Evolutionary conservation across 495 filamentous ascomycete species (phyloP), one percentile per base, ranked within the genome.

Genomic region (Neurospora sp.): DNA sequence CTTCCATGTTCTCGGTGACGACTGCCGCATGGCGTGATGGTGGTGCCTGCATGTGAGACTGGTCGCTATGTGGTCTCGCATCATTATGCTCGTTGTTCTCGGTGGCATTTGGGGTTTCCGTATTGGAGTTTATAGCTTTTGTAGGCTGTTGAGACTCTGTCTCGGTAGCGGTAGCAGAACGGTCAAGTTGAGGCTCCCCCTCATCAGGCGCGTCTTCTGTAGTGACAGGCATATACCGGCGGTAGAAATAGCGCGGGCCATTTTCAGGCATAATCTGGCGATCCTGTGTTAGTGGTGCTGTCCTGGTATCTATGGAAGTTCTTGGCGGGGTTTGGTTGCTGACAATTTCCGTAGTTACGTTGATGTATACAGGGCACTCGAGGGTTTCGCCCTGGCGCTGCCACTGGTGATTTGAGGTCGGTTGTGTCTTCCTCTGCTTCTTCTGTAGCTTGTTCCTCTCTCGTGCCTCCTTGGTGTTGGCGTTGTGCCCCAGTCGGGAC

Each of bases 341-440:
- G 42, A 79, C 78, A 31, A 79, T 78, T 72, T 79, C 78, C 16
- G 77, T n/a, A n/a, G n/a, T n/a, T n/a, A n/a, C n/a, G n/a, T n/a
- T n/a, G n/a, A n/a, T n/a, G n/a, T n/a, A n/a, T n/a, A n/a, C n/a
- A n/a, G n/a, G n/a, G 70, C 77, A 78, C 46, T 79, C 76, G 44
- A 78, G 78, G 44, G 54, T 73, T 18, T 73, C 73, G 23, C 69
- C 69, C 14, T 31, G 23, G 14, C 72, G 23, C 73, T 77, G 71
- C 75, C 78, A 78, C 62, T 78, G 69, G 23, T 77, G 69, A 40
- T 79, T 42, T 16, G 41, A 8, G 6, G 41, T 18, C n/a, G 16
- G 41, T 44, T 44, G 41, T 9, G n/a, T 16, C 16, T 44, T 44
- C 41, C n/a, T 44, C 16, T 44, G 41, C 16, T 44, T 44, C 41